Percentiles rank a stretch among this genome's conserved stretches.
These are phyloP conservation scores for Suillus decipiens DNA, from an alignment of 768 basidiomycete species.

Conservation along the genomic window DNA sequence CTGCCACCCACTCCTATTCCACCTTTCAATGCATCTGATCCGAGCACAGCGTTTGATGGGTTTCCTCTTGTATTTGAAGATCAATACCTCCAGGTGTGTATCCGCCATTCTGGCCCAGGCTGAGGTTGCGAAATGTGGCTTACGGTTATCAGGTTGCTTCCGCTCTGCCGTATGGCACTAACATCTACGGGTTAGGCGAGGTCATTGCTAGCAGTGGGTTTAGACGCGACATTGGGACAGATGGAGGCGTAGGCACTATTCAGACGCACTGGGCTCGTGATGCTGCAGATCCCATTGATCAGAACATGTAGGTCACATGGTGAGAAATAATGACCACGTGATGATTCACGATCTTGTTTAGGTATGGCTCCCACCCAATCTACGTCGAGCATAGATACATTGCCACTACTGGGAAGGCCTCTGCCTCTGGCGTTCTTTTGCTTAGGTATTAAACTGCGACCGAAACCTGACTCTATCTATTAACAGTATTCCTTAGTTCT, in stretches of 20 bases:
- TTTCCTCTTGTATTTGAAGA: slow-evolving; percentile 80
- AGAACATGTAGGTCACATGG: slow-evolving; percentile 55
- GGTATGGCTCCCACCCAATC: slow-evolving; percentile 73
- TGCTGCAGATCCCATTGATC: slow-evolving; percentile 59
- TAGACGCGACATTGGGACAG: slow-evolving; percentile 55
- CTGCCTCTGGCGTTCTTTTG: slow-evolving; percentile 77
- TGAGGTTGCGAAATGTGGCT: not conserved
- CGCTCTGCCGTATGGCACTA: slow-evolving; percentile 62
- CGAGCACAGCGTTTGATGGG: slow-evolving; percentile 56
- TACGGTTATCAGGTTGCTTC: slow-evolving; percentile 52
- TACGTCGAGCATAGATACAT: slow-evolving; percentile 77
- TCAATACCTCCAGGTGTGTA: slow-evolving; percentile 67
- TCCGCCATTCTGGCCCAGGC: not conserved
- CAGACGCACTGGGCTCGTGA: slow-evolving; percentile 73
- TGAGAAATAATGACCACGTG: not conserved
- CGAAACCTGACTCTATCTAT: slow-evolving; percentile 1
- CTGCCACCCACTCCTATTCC: slow-evolving; percentile 61
- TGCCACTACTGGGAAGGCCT: slow-evolving; percentile 46
- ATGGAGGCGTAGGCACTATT: slow-evolving; percentile 53
- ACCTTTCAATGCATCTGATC: slow-evolving; percentile 52
- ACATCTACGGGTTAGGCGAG: slow-evolving; percentile 81
- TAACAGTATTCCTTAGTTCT: slow-evolving; percentile 41
- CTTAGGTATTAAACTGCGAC: slow-evolving; percentile 47
- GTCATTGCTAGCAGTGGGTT: slow-evolving; percentile 69
- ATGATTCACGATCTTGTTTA: slow-evolving; percentile 24